Evolutionary conservation across 2,329 filamentous ascomycete genomes (phyloP), one percentile per base, ranked within the genome.

Genomic region (Lojkania enalia): DNA sequence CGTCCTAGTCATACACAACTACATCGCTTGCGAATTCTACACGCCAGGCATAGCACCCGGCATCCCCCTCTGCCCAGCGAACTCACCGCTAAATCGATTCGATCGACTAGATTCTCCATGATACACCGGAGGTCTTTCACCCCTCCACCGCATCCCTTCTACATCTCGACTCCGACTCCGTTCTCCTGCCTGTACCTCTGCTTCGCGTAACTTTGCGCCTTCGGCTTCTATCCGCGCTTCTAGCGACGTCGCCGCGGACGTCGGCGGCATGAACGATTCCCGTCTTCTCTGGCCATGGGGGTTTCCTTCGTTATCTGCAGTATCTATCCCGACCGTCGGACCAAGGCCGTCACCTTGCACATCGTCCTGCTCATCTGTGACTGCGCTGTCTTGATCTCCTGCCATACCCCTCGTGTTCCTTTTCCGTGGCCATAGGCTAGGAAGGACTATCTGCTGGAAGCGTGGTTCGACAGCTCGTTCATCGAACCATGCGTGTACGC

Each of bases 401-500:
- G 52, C 58, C 65, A 2, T 70, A 3, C 87, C 88, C 19, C 88
- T 75, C 0, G 88, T 90, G 57, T 90, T 95, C 74, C 84, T 86
- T 74, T 91, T 92, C 35, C 88, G 76, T 1, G 89, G 89, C 89
- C 89, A 95, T 47, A 94, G 66, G 56, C 83, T 90, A 0, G 89
- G 89, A 6, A 95, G 75, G 0, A 87, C 86, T 53, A 94, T 92
- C 64, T 94, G 88, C 66, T 94, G 89, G 68, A 94, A 94, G 19
- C 88, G 81, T 2, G 89, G 89, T 70, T 94, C 88, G 5, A 95
- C 89, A 51, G 85, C 88, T 35, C 89, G 82, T 63, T 94, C 88
- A 66, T 94, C 88, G 67, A 95, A 92, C 89, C 89, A 95, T 42
- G 83, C 82, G 70, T 94, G 88, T 13, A 95, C 77, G 14, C 88